These are phyloP conservation scores for Phlyctochytrium bullatum DNA, from an alignment of 192 early-diverging fungal species.

Conservation along the genomic window DNA sequence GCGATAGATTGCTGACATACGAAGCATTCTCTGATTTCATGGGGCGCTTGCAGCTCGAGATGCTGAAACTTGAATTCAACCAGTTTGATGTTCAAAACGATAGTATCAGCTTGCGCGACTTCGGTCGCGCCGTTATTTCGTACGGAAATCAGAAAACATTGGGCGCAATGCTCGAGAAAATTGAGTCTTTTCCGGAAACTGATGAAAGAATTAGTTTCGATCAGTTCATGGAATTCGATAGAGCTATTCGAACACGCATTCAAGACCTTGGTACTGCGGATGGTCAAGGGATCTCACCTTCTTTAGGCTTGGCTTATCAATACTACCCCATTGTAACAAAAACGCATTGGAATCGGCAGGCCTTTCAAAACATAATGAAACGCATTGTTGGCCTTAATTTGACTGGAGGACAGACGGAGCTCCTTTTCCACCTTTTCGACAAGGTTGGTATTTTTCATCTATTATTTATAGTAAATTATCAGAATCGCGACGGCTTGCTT, in stretches of 20 bases:
- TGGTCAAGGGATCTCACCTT: background rate
- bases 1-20: conserved; percentile 27
- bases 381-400: conserved; percentile 28
- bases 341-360: conserved; percentile 4
- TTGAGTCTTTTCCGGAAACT: conserved; percentile 14
- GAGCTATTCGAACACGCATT: conserved; percentile 27
- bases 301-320: conserved; percentile 31
- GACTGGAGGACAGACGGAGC: conserved; percentile 30
- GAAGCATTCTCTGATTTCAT: conserved; percentile 38
- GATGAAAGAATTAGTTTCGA: conserved; percentile 29
- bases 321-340: conserved; percentile 13
- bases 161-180: conserved; percentile 2
- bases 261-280: conserved; percentile 22
- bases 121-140: conserved; percentile 21
- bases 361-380: conserved; percentile 26
- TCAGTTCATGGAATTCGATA: conserved; percentile 35
- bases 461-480: background rate
- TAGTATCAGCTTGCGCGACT: conserved; percentile 32
- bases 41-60: conserved; percentile 31
- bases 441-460: conserved; percentile 3
- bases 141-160: conserved; percentile 24
- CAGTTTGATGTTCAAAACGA: conserved; percentile 31
- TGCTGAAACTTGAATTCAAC: conserved; percentile 39
- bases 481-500: background rate
- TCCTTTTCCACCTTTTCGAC: conserved; percentile 35